Evolutionary conservation across 2,329 filamentous ascomycete species (phyloP), one percentile per base, ranked within the genome.

Genomic region (Diplodia intermedia): DNA sequence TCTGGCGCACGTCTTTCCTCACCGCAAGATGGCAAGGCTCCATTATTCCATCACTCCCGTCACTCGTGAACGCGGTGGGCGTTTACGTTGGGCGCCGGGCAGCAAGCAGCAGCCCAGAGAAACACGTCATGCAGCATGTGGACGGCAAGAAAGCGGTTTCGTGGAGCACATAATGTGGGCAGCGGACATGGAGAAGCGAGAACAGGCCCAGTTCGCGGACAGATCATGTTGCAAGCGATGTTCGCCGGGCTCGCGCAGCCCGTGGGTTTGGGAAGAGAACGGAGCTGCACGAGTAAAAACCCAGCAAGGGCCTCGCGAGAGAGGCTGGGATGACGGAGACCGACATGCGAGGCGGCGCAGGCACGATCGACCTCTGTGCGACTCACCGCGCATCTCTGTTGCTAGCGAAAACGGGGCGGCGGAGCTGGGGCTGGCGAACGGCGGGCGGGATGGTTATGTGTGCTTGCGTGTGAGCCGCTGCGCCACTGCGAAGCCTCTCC

Each of bases 111-210:
- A 38, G 36, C 36, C 36, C 36, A 11, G 36, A 36, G 8, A 38
- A 38, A 47, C 60, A 63, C 60, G 60, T 63, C 60, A 63, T 63
- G 60, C 60, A 33, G 60, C 60, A 63, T 47, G 43, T 47, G 43
- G 43, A 20, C 43, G 60, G 40, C 50, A 38, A 52, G 50, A 63
- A 63, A 26, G 20, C 26, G 40, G 9, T 15, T 40, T 29, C 52
- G 52, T 54, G 52, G 52, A 54, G 23, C 52, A 54, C 29, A 54
- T 18, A 56, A 20, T 33, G 54, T 56, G 54, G 36, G 31, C 54
- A 38, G 3, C n/a, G n/a, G 54, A 23, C 54, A 56, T 40, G n/a
- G 54, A 56, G 33, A 36, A 38, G 54, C 54, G 31, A 38, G 54
- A 33, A 40, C 38, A 40, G 11, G 43, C 11, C 36, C 36, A 38